phyloP scores from a whole-genome alignment of 306 rosid genomes.

The Alnus glutinosa region DNA sequence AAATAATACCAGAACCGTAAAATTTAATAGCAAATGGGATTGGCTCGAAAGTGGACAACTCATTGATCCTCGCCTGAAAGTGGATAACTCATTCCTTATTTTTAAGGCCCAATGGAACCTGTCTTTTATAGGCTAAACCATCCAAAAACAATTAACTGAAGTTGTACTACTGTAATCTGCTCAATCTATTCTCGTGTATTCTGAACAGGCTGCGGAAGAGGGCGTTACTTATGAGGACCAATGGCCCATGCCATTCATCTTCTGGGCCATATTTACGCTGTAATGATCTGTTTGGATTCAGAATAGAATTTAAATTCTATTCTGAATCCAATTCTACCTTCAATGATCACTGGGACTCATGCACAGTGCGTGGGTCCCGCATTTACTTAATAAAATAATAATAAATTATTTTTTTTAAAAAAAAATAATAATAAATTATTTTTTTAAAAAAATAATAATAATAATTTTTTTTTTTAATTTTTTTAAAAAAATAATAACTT shows the following conservation, averaged over 20 bases:
- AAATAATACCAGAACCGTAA: background rate
- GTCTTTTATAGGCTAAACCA: background rate
- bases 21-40: background rate
- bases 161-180: background rate
- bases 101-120: background rate
- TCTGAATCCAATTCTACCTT: no score
- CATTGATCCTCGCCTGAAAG: background rate
- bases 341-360: no score
- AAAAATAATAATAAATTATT: no score
- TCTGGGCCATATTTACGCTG: conserved; percentile 60
- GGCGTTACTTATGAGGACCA: conserved; percentile 68
- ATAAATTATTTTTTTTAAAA: no score
- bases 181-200: background rate
- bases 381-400: no score
- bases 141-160: background rate
- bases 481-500: no score
- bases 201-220: conserved; percentile 68
- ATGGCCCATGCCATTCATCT: conserved; percentile 85
- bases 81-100: background rate
- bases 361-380: no score
- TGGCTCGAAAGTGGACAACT: background rate
- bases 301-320: no score
- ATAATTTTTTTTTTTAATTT: no score
- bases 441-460: no score
- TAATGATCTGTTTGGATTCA: no score